Base-by-base conservation (phyloP, 2,329 filamentous ascomycete genomes). In the Calonectria ilicicola region DNA sequence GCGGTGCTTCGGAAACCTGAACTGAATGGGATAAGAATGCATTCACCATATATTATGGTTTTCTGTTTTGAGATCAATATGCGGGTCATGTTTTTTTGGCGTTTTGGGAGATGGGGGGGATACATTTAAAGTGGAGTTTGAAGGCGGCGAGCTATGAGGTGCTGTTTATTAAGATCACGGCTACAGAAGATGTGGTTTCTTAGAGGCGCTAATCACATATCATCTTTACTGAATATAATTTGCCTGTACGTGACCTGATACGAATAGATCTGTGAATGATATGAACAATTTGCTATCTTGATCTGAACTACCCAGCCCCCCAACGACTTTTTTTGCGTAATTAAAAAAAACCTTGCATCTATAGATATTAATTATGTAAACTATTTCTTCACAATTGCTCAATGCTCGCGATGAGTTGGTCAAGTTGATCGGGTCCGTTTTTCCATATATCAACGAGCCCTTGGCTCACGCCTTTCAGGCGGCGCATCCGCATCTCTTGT, bases 401-500 rank as follows among this genome's bases (percentile, higher is more conserved):
- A 75, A 92, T 89, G 74, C 87, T 86, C 21, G 87, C 84, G 65
- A 91, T 79, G 35, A 91, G 81, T 60, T 90, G 86, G 8, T 91
- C 88, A 21, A 91, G 79, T 73, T 88, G 85, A 63, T 87, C 86
- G 1, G 80, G 69, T 5, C 77, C 78, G 19, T 81, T 79, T 10
- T 77, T 65, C 8, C 90, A 66, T 6, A 90, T 82, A 64, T 87
- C 84, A 0, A 75, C 75, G 42, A 91, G 75, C 35, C 88, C 79
- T 51, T 80, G 82, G 26, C 82, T 84, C 2, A 87, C 85, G 1
- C 89, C 89, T 60, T 81, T 86, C 49, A 97, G 81, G 72, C 91
- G 90, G 74, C 93, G 91, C 74, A 86, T 86, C 76, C 87, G 90
- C 77, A 95, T 91, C 76, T 92, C 90, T 65, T 92, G 89, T 84